Conservation (phyloP, 805 yeast species). For the Starmerella vaccinii region DNA sequence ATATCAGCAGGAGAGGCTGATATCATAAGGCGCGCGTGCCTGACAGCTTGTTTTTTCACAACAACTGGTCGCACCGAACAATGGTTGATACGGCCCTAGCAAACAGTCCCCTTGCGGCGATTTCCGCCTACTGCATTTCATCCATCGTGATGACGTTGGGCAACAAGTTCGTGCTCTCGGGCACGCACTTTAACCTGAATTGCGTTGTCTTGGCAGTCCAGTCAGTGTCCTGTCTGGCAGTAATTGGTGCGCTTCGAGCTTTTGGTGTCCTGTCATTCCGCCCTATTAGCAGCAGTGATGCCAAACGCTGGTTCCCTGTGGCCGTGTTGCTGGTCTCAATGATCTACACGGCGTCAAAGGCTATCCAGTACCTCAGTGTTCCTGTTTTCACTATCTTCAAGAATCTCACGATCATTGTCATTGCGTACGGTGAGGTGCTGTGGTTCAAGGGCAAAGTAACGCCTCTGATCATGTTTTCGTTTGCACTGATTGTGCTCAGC, state of each 20-base stretch:
- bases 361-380: slow-evolving; percentile 77
- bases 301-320: slow-evolving; percentile 89
- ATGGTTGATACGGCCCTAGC: slow-evolving; percentile 19
- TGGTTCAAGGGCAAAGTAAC: slow-evolving; percentile 95
- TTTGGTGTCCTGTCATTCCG: slow-evolving; percentile 77
- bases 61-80: neutral
- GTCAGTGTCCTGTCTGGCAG: slow-evolving; percentile 67
- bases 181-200: slow-evolving; percentile 70
- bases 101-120: slow-evolving; percentile 33
- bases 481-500: slow-evolving; percentile 84
- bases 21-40: neutral
- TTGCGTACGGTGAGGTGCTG: slow-evolving; percentile 95
- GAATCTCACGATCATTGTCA: slow-evolving; percentile 89
- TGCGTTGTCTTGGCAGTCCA: slow-evolving; percentile 84
- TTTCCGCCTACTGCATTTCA: slow-evolving; percentile 64
- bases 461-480: slow-evolving; percentile 79
- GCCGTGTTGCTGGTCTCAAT: slow-evolving; percentile 78
- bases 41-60: neutral
- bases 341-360: slow-evolving; percentile 95
- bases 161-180: slow-evolving; percentile 84
- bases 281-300: slow-evolving; percentile 74
- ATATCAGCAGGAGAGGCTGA: slow-evolving; percentile 3
- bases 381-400: slow-evolving; percentile 98
- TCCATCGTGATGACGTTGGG: slow-evolving; percentile 97
- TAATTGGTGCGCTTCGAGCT: slow-evolving; percentile 61